Percentiles rank a stretch among this genome's conserved stretches.
phyloP scores from a whole-genome alignment of 441 rosid genomes.

The Corymbia calophylla region DNA sequence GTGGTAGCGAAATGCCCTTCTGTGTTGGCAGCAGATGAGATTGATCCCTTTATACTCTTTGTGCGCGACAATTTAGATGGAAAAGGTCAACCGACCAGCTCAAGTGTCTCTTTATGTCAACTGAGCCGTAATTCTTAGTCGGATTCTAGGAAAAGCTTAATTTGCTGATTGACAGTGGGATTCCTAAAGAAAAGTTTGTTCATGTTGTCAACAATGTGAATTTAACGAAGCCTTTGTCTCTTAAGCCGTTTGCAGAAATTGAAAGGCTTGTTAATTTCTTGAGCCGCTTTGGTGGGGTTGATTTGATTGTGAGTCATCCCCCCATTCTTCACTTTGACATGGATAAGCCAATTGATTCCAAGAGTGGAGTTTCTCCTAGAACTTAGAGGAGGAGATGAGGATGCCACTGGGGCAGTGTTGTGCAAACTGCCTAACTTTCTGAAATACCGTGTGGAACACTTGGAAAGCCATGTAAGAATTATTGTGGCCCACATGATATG shows the following conservation, averaged over 20 bases:
- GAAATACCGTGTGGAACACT: slow-evolving; percentile 54
- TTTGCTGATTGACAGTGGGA: too few relatives aligned
- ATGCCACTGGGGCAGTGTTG: slow-evolving; percentile 39
- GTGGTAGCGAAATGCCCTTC: too few relatives aligned
- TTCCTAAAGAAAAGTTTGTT: too few relatives aligned
- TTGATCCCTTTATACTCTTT: too few relatives aligned
- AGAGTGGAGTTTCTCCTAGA: slow-evolving; percentile 40
- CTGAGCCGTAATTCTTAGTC: too few relatives aligned
- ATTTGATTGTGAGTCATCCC: slow-evolving; percentile 55
- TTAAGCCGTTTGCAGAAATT: slow-evolving; percentile 49
- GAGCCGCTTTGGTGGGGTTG: slow-evolving; percentile 49
- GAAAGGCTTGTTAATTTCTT: slow-evolving; percentile 43
- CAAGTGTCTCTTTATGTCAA: too few relatives aligned
- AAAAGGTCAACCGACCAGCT: too few relatives aligned
- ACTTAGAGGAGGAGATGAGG: slow-evolving; percentile 58
- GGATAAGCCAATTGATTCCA: slow-evolving; percentile 51
- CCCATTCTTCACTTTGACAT: slow-evolving; percentile 46
- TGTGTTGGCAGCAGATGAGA: too few relatives aligned
- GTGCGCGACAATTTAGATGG: too few relatives aligned
- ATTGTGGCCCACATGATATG: too few relatives aligned
- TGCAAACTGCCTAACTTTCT: slow-evolving; percentile 50
- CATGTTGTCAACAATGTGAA: too few relatives aligned
- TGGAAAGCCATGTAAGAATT: slow-evolving; percentile 39
- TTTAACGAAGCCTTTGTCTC: slow-evolving; percentile 33
- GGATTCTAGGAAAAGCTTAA: too few relatives aligned